phyloP scores from a whole-genome alignment of 2,329 filamentous ascomycete species.

The Phialophora chinensis region DNA sequence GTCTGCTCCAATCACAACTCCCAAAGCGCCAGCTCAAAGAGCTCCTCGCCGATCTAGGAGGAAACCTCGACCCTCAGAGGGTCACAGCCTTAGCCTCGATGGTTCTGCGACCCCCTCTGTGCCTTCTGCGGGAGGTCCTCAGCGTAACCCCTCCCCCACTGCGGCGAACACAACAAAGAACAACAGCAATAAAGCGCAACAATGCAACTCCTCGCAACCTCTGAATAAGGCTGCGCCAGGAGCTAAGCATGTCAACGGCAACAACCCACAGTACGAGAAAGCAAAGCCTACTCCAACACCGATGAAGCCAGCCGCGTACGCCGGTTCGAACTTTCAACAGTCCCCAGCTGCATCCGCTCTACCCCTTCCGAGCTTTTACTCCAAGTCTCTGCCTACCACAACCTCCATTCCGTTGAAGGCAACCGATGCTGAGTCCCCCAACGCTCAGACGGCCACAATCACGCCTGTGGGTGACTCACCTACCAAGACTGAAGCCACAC shows the following conservation, averaged over 20 bases:
- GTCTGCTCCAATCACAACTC: conserved; percentile 48
- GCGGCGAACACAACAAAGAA: conserved; percentile 21
- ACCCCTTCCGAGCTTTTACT: conserved; percentile 87
- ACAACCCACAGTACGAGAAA: conserved; percentile 32
- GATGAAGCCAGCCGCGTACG: conserved; percentile 68
- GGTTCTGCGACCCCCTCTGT: conserved; percentile 25
- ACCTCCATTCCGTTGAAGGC: conserved; percentile 41
- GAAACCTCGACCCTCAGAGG: conserved; percentile 45
- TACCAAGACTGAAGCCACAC: conserved; percentile 67
- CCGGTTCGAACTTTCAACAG: conserved; percentile 91
- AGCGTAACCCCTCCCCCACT: conserved; percentile 27
- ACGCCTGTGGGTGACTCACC: conserved; percentile 46
- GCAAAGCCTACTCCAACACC: conserved; percentile 48
- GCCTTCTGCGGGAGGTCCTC: conserved; percentile 15
- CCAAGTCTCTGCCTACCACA: conserved; percentile 74
- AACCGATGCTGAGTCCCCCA: conserved; percentile 48
- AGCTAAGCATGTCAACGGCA: conserved; percentile 42
- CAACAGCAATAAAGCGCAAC: conserved; percentile 44
- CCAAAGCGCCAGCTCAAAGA: conserved; percentile 45
- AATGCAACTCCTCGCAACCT: conserved; percentile 43
- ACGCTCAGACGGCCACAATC: conserved; percentile 42
- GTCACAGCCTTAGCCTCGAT: conserved; percentile 39
- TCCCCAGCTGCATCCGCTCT: conserved; percentile 90
- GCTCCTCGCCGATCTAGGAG: conserved; percentile 55
- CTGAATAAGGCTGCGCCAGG: conserved; percentile 41